These are phyloP conservation scores for Colletotrichum siamense DNA, from an alignment of 2,329 filamentous ascomycete genomes.

Conservation along the genomic window DNA sequence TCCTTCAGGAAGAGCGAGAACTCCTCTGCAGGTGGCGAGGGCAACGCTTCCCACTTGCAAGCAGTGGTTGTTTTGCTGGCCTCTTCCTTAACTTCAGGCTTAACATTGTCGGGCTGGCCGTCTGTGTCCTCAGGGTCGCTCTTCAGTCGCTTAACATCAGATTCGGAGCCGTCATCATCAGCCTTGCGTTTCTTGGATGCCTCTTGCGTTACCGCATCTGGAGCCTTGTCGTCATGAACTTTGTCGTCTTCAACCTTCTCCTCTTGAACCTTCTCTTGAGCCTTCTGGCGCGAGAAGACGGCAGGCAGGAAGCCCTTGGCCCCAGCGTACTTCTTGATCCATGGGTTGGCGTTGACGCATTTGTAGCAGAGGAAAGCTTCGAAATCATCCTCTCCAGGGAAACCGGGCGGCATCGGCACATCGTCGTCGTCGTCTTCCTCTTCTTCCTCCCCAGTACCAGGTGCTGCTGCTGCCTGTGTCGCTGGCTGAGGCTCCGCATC, in stretches of 20 bases:
- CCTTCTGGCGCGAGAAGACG: slow-evolving; percentile 56
- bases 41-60: slow-evolving; percentile 69
- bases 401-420: slow-evolving; percentile 79
- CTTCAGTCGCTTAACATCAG: slow-evolving; percentile 58
- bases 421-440: slow-evolving; percentile 58
- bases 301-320: slow-evolving; percentile 79
- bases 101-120: not conserved
- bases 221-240: not conserved
- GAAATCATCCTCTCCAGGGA: slow-evolving; percentile 88
- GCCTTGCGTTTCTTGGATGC: slow-evolving; percentile 70
- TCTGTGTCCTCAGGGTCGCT: slow-evolving; percentile 39
- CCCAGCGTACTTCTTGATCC: slow-evolving; percentile 89
- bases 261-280: slow-evolving; percentile 8
- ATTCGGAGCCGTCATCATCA: slow-evolving; percentile 51
- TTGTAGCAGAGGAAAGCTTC: slow-evolving; percentile 94
- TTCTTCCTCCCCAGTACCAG: slow-evolving; percentile 21
- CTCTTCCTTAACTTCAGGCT: slow-evolving; percentile 18
- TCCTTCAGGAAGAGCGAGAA: slow-evolving; percentile 86
- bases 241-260: slow-evolving; percentile 23
- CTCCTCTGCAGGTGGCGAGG: slow-evolving; percentile 52
- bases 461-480: slow-evolving; percentile 19
- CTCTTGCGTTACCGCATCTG: not conserved
- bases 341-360: slow-evolving; percentile 85
- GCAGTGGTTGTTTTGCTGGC: slow-evolving; percentile 14
- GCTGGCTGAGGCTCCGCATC: slow-evolving; percentile 41